Percentiles rank a stretch among this genome's conserved stretches.
These are phyloP conservation scores for Pseudozyma hubeiensis DNA, from an alignment of 1,284 basidiomycete genomes.

Conservation along the genomic window DNA sequence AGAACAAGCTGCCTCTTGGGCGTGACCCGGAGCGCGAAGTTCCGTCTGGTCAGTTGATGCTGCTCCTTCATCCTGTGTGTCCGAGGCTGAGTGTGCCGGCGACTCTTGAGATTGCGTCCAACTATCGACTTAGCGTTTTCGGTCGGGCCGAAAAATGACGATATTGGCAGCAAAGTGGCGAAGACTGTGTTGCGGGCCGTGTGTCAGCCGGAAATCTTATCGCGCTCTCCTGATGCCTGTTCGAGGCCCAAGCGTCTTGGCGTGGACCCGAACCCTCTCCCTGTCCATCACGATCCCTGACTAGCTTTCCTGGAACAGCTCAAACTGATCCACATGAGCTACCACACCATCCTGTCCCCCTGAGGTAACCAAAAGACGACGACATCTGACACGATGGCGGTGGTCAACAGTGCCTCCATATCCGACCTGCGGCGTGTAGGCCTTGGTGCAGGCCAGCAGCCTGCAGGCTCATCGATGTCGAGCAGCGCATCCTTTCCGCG, in stretches of 20 bases:
- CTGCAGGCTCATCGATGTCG: conserved; percentile 10
- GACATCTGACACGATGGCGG: conserved; percentile 18
- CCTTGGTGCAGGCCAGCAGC: background rate
- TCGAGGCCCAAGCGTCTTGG: conserved; percentile 2
- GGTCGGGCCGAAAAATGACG: conserved; percentile 4
- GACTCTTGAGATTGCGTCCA: too few relatives aligned
- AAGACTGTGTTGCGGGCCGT: background rate
- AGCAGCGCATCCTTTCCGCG: conserved; percentile 11
- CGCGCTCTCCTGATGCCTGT: background rate
- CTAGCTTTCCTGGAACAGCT: background rate
- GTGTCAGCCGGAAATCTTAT: conserved; percentile 1
- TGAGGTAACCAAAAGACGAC: conserved; percentile 12
- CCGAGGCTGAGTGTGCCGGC: too few relatives aligned
- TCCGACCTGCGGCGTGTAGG: conserved; percentile 17
- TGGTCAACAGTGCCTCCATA: conserved; percentile 21
- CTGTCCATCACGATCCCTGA: too few relatives aligned
- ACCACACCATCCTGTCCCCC: background rate
- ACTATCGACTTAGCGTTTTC: background rate
- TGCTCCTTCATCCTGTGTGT: too few relatives aligned
- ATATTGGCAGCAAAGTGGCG: background rate
- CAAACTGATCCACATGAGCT: conserved; percentile 9
- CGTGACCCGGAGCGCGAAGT: background rate
- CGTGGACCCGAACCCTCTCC: background rate
- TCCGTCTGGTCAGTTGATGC: background rate
- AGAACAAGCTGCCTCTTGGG: background rate